Conservation (phyloP, 441 rosid species). For the Syzygium malaccense region DNA sequence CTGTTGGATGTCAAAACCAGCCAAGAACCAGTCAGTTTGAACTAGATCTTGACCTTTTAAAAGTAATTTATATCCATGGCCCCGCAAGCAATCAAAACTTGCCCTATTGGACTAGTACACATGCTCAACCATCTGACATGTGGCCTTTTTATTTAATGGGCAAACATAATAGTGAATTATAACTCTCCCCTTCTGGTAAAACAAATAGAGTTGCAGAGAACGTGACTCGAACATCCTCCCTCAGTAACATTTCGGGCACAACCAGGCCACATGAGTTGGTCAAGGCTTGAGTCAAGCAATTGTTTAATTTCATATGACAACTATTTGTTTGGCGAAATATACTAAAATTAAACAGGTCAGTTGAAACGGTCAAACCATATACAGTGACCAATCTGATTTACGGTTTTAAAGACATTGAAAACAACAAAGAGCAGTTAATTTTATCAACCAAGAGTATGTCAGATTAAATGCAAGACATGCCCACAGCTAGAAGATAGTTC, state of each 20-base stretch:
- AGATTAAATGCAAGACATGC: neutral
- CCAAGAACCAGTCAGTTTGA: neutral
- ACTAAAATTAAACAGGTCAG: neutral
- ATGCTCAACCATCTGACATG: neutral
- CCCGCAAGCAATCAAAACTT: neutral
- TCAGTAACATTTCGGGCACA: neutral
- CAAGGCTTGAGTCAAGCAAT: neutral
- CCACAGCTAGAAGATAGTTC: neutral
- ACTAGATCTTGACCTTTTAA: neutral
- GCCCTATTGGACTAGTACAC: neutral
- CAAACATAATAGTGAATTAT: neutral
- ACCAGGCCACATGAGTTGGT: neutral
- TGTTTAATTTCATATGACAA: neutral
- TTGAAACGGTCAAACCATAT: neutral
- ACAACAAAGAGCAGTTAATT: neutral
- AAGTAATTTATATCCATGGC: neutral
- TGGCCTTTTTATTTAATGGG: neutral
- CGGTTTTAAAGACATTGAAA: neutral
- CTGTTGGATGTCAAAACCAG: neutral
- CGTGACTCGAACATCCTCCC: neutral
- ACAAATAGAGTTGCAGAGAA: neutral
- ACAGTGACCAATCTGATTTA: neutral
- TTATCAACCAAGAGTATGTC: neutral
- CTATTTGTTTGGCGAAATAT: neutral
- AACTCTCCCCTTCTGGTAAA: neutral